A percentile compares a stretch with the other conserved stretches of the same genome.
Conservation (phyloP, 164 flowering plant species). For the Tinospora cordifolia region DNA sequence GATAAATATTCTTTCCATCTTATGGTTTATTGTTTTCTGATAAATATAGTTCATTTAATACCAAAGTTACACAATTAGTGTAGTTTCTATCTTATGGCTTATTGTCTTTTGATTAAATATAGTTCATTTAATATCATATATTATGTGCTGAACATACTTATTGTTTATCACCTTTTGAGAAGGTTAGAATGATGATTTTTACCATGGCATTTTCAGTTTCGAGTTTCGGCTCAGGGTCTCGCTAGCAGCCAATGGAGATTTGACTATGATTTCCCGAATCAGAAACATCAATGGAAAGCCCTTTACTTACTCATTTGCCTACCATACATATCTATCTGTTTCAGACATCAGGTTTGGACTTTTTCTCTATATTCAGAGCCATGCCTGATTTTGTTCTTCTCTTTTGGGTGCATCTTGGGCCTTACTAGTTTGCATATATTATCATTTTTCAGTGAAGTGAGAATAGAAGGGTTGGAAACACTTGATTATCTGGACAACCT, state of each 20-base stretch:
- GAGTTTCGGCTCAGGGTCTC: constrained; percentile 89
- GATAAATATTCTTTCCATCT: too few relatives aligned
- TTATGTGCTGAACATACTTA: background rate
- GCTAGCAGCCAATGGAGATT: constrained; percentile 58
- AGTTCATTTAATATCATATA: too few relatives aligned
- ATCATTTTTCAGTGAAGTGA: constrained; percentile 65
- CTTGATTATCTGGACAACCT: constrained; percentile 92
- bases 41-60: too few relatives aligned
- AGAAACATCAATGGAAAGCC: constrained; percentile 82
- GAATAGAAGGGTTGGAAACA: constrained; percentile 97
- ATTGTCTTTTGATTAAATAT: too few relatives aligned
- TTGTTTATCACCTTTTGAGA: background rate
- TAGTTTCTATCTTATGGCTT: too few relatives aligned
- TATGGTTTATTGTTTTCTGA: too few relatives aligned
- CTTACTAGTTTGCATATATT: background rate
- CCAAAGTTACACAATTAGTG: too few relatives aligned
- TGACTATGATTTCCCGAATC: constrained; percentile 65
- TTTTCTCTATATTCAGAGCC: background rate
- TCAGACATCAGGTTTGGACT: constrained; percentile 83
- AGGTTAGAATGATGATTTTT: background rate
- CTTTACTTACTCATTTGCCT: constrained; percentile 90
- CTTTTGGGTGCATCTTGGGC: background rate
- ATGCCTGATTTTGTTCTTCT: background rate
- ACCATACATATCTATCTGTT: constrained; percentile 74
- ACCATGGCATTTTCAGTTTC: constrained; percentile 40